These are phyloP conservation scores for Yamadazyma dushanensis DNA, from an alignment of 1,139 yeast genomes.

Conservation along the genomic window DNA sequence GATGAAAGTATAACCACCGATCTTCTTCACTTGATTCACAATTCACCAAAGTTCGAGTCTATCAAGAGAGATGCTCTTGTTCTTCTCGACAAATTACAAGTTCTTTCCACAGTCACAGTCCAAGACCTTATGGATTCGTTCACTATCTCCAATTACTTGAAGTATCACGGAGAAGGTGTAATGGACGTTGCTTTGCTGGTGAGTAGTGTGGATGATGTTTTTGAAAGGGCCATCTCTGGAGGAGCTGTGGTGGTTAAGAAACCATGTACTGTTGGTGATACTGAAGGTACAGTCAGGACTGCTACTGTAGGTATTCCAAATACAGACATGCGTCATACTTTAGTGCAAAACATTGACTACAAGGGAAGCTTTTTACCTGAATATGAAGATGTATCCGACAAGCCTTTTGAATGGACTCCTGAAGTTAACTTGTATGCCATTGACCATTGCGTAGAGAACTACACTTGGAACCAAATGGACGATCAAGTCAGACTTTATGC, in stretches of 20 bases:
- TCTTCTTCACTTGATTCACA: constrained; percentile 13
- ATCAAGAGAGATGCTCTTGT: constrained; percentile 11
- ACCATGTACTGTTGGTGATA: constrained; percentile 47
- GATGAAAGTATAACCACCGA: background rate
- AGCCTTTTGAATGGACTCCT: background rate
- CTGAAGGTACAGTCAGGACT: constrained; percentile 47
- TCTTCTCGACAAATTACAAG: constrained; percentile 10
- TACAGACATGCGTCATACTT: constrained; percentile 66
- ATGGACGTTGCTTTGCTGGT: constrained; percentile 70
- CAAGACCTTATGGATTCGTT: constrained; percentile 28
- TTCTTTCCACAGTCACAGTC: constrained; percentile 12
- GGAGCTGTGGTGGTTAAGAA: constrained; percentile 54
- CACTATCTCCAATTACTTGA: constrained; percentile 41
- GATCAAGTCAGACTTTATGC: constrained; percentile 59
- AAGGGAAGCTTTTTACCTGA: constrained; percentile 61
- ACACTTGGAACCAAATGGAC: constrained; percentile 67
- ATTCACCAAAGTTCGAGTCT: constrained; percentile 15
- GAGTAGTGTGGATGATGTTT: constrained; percentile 45
- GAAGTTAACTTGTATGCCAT: constrained; percentile 34
- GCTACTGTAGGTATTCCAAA: constrained; percentile 63
- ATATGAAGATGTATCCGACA: constrained; percentile 22
- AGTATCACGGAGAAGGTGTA: constrained; percentile 75
- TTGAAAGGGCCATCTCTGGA: constrained; percentile 42
- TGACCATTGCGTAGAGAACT: constrained; percentile 83
- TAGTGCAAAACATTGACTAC: constrained; percentile 51